Base-by-base conservation (phyloP, 2,329 filamentous ascomycete species). In the Talaromyces sp. region DNA sequence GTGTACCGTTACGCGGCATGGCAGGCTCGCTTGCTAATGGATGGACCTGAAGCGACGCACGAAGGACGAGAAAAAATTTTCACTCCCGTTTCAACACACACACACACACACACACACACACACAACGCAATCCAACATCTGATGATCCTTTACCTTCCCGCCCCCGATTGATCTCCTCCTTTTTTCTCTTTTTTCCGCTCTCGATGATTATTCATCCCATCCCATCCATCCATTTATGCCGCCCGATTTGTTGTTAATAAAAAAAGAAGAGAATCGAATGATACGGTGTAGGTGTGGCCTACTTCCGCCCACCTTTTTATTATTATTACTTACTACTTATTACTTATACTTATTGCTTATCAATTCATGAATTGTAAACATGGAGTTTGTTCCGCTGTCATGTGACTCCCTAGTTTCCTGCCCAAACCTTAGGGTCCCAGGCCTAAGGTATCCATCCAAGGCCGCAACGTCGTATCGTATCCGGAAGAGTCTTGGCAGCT, bases 231-330 rank as follows among this genome's bases (percentile, higher is more conserved):
- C 47, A 53, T 56, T 31, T n/a, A n/a, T 36, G 31, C 31, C n/a
- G 31, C 53, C 6, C 53, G 51, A 54, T 53, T 53, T 53, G 29
- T 58, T 36, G 25, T 59, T 29, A 40, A 19, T n/a, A 43, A 29
- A 59, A 59, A 58, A 58, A 40, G 11, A 34, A 59, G 22, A 59
- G 38, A 45, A 43, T 59, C 25, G 27, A 59, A 59, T 59, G 34
- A 40, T 11, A 59, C 38, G 36, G 38, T 43, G n/a, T 29, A n/a
- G 59, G 63, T 58, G 65, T 72, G 73, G 70, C 74, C 72, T 75
- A 75, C 73, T 74, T 72, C 69, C 73, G 74, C 73, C 72, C 71
- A 56, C 66, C 60, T 61, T 53, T 56, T 53, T 56, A 7, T n/a
- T 43, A 43, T 38, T 36, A 53, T 56, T 53, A 38, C 17, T 15